Evolutionary conservation across 225 moss, liverwort and hornwort species (phyloP), one percentile per base, ranked within the genome.

Genomic region (Sphagnum contortum): DNA sequence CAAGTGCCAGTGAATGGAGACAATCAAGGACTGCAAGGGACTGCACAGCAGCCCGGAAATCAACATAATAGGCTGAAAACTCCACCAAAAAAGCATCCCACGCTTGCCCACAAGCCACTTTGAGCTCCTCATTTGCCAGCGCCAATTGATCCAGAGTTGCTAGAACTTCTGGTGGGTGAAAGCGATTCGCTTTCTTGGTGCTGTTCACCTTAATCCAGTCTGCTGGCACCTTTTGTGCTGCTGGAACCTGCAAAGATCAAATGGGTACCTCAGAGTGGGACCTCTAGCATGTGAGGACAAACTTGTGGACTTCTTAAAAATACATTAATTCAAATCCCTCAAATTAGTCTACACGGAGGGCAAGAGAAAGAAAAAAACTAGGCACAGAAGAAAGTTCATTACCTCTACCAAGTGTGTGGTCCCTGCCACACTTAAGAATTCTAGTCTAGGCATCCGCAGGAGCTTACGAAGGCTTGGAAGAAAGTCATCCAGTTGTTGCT

Each of bases 1-100:
- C 83, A 6, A 88, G 74, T 46, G 98, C 98, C 51, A 98, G 83
- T 56, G 90, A 85, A 65, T 93, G 89, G 57, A 98, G 93, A 73
- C 93, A 93, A 66, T 98, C 98, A 59, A 98, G 87, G 50, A 91
- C 83, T 73, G 98, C 98, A 72, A 98, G 87, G 47, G 98, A 93
- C 79, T 98, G 93, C 67, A 98, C 93, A 71, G 92, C 87, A 64
- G 91, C 91, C 66, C 87, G 88, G 9, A 98, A 98, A 54, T 93
- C 98, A 52, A 84, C 71, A 64, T 98, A 98, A 68, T 91, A 87
- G 13, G 85, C 71, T 49, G 90, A 74, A 69, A 98, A 98, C 56
- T 98, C 89, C 73, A 78, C 90, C 67, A 98, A 63, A 65, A 91
- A 98, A 52, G 49, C 72, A 60, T 91, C 87, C 98, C 98, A 98